Base-by-base conservation (phyloP, 257 asterid species). In the Salvia hispanica region DNA sequence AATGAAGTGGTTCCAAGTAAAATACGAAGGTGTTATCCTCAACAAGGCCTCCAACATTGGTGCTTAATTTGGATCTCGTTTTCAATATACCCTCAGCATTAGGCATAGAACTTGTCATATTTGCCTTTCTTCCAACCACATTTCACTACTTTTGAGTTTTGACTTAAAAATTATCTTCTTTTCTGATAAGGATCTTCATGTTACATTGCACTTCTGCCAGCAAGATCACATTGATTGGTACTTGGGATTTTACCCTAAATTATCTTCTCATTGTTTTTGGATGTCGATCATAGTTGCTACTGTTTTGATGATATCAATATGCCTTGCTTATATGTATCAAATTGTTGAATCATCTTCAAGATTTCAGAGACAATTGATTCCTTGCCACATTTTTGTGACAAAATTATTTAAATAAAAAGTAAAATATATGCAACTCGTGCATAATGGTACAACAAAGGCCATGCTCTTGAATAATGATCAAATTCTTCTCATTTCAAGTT, bases 1-100 rank as follows among this genome's bases (percentile, higher is more conserved):
- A 13, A 85, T 85, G 91, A 83, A 84, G 76, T 88, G 95, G 95
- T 88, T 88, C 81, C 95, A 88, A 67, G 88, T 81, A 51, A 88
- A 88, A 65, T 88, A 88, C 42, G 95, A 87, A 76, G 95, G 95
- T 54, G 95, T 87, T 16, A 85, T 87, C 73, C 91, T 87, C 42
- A 85, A 87, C 81, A 87, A 87, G 83, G 72, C 95, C 57, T 82
- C 86, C 62, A 84, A 84, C 65, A 78, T 83, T 57, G 68, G 79
- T 39, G 50, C 52, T 42, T 60, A 42, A 13, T 12, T 31, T 56
- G 8, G 40, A 31, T 56, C 61, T 12, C 40, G 0, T 12, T 33
- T 42, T 28, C 55, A 48, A 6, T 4, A 2, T 14, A 48, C 0
- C 55, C 45, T 2, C 40, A 11, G 12, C 43, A 56, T 56, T 28